These are phyloP conservation scores for Triangularia setosa DNA, from an alignment of 2,329 filamentous ascomycete genomes.

Conservation along the genomic window DNA sequence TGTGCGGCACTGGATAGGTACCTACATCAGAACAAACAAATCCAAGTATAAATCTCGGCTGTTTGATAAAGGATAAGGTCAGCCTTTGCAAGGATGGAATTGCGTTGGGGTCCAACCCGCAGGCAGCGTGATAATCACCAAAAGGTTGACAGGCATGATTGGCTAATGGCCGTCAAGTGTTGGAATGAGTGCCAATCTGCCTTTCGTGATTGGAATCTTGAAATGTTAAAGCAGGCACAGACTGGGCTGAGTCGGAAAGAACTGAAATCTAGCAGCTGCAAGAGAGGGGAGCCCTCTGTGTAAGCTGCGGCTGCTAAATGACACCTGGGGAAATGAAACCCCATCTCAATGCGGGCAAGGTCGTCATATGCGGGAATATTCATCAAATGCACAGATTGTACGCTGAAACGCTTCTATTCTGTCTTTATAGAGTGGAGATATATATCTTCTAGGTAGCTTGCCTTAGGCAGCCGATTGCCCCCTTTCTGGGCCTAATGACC, in stretches of 20 bases:
- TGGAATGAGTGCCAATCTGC: background rate
- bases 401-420: background rate
- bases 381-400: too few species aligned
- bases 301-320: too few species aligned
- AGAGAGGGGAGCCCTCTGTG: too few species aligned
- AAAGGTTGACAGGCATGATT: background rate
- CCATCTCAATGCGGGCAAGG: too few species aligned
- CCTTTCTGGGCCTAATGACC: background rate
- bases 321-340: too few species aligned
- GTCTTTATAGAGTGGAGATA: background rate
- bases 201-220: too few species aligned
- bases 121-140: background rate
- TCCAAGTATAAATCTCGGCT: background rate
- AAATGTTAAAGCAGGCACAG: too few species aligned
- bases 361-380: too few species aligned
- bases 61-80: background rate
- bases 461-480: background rate
- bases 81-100: background rate
- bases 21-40: background rate
- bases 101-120: background rate
- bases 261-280: too few species aligned
- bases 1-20: background rate
- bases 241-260: too few species aligned
- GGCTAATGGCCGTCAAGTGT: background rate
- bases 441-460: background rate